These are phyloP conservation scores for Arthonia radiata DNA, from an alignment of 495 filamentous ascomycete genomes.

Conservation along the genomic window DNA sequence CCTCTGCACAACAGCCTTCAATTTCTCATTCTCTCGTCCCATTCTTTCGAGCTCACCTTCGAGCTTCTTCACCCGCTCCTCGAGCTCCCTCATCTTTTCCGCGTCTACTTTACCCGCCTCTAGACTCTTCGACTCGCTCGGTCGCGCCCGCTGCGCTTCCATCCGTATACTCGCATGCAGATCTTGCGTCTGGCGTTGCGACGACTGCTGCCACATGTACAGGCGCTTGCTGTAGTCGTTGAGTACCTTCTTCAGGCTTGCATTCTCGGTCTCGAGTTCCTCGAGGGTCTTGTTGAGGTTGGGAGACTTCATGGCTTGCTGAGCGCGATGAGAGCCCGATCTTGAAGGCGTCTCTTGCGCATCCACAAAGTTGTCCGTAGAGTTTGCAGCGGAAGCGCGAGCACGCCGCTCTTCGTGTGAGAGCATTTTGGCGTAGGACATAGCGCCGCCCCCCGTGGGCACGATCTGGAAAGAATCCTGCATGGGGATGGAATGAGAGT, in stretches of 20 bases:
- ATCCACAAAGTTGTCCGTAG: slow-evolving; percentile 46
- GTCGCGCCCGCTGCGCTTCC: slow-evolving; percentile 28
- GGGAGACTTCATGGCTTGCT: slow-evolving; percentile 12
- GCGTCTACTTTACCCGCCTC: slow-evolving; percentile 11
- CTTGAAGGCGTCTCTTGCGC: slow-evolving; percentile 40
- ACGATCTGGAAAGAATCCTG: slow-evolving; percentile 90
- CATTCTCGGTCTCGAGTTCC: slow-evolving; percentile 63
- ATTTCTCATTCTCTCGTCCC: slow-evolving; percentile 42
- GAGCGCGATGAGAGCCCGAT: slow-evolving; percentile 2
- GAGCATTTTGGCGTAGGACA: slow-evolving; percentile 72
- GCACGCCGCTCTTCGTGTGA: slow-evolving; percentile 43
- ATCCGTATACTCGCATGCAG: slow-evolving; percentile 57
- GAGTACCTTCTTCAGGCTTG: slow-evolving; percentile 42
- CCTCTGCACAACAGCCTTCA: slow-evolving; percentile 33
- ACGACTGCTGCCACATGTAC: slow-evolving; percentile 63
- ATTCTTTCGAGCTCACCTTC: slow-evolving; percentile 12
- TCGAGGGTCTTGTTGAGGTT: slow-evolving; percentile 37
- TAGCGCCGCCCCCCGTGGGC: slow-evolving; percentile 65
- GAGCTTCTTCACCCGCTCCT: slow-evolving; percentile 35
- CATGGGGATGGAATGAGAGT: slow-evolving; percentile 18
- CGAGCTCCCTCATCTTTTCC: slow-evolving; percentile 22
- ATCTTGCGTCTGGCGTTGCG: slow-evolving; percentile 52
- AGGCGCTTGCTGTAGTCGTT: slow-evolving; percentile 59
- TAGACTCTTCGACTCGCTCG: slow-evolving; percentile 11
- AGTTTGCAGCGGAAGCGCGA: slow-evolving; percentile 12